Percentiles rank a stretch among this genome's conserved stretches.
phyloP scores from a whole-genome alignment of 176 grass and related monocot genomes.

The Miscanthus lutarioriparius region DNA sequence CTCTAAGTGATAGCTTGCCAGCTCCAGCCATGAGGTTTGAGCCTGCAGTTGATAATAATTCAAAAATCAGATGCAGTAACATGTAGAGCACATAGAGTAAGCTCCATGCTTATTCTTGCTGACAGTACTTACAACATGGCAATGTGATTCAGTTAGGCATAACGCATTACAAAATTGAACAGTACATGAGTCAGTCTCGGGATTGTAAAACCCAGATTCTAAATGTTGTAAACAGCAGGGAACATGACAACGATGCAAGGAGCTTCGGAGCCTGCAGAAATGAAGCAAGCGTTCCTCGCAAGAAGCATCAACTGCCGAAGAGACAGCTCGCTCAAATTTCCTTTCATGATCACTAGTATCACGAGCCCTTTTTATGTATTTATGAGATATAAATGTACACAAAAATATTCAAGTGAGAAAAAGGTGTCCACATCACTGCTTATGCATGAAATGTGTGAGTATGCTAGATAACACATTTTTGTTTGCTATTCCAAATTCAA shows the following conservation, averaged over 20 bases:
- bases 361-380: too few species aligned
- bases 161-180: neutral
- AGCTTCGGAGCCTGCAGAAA: neutral
- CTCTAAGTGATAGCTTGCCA: neutral
- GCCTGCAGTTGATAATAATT: neutral
- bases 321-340: neutral
- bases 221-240: neutral
- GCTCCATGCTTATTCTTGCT: constrained; percentile 22
- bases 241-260: neutral
- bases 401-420: neutral
- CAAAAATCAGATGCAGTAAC: neutral
- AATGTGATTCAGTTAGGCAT: neutral
- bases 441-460: neutral
- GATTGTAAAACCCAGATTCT: neutral
- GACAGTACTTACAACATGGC: constrained; percentile 16
- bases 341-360: neutral
- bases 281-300: neutral
- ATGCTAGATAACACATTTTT: neutral
- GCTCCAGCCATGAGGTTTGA: constrained; percentile 3
- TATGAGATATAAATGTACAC: neutral
- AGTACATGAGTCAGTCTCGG: neutral
- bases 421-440: too few species aligned
- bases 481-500: neutral
- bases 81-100: neutral
- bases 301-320: neutral